Evolutionary conservation across 352 stramenopile species (phyloP).

Genomic region (Phytophthora aleatoria): DNA sequence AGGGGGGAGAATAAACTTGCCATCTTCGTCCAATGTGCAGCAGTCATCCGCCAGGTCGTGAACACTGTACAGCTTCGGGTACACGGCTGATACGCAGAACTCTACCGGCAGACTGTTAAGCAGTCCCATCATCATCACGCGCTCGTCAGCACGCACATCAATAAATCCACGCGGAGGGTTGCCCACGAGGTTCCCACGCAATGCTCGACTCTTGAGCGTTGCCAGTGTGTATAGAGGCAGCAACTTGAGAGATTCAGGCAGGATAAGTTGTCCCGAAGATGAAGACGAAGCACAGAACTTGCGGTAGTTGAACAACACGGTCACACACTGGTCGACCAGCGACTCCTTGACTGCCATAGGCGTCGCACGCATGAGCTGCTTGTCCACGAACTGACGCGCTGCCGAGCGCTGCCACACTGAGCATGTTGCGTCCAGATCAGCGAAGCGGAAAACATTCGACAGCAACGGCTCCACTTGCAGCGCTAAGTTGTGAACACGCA

Average conservation of each 20-base stretch:
- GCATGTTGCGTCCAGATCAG: constrained; percentile 87
- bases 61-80: constrained; percentile 88
- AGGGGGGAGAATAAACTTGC: constrained; percentile 75
- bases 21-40: constrained; percentile 79
- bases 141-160: constrained; percentile 85
- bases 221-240: constrained; percentile 90
- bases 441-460: constrained; percentile 89
- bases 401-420: constrained; percentile 84
- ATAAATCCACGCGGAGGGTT: constrained; percentile 84
- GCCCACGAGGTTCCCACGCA: constrained; percentile 82
- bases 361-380: constrained; percentile 80
- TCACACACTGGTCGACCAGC: constrained; percentile 86
- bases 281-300: constrained; percentile 91
- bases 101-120: constrained; percentile 82
- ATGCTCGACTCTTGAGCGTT: constrained; percentile 86
- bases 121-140: constrained; percentile 86
- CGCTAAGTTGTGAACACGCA: constrained; percentile 92
- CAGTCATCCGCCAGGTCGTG: constrained; percentile 86
- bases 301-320: constrained; percentile 91
- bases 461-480: constrained; percentile 77
- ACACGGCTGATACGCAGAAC: constrained; percentile 86
- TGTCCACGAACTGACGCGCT: constrained; percentile 81
- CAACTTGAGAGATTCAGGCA: constrained; percentile 92
- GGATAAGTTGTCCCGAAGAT: constrained; percentile 90
- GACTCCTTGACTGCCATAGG: constrained; percentile 77